These are phyloP conservation scores for Claviceps sp. DNA, from an alignment of 2,329 filamentous ascomycete genomes.

Conservation along the genomic window DNA sequence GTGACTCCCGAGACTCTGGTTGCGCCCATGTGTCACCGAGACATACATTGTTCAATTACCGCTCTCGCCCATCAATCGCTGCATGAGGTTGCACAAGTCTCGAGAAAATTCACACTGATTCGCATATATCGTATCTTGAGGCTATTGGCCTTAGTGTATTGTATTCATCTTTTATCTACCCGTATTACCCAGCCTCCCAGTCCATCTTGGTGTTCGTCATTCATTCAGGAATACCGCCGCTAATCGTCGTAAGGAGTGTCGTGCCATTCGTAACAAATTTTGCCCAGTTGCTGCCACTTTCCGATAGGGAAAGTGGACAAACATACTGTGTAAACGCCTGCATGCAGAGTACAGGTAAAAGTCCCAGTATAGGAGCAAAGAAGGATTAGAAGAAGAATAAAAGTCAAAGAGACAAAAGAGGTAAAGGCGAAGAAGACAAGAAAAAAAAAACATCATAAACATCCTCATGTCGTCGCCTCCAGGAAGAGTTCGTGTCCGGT, in stretches of 20 bases:
- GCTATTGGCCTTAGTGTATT: not conserved
- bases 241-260: not conserved
- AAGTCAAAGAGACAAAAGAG: not conserved
- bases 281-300: not conserved
- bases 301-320: not conserved
- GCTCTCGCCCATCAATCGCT: too few relatives aligned
- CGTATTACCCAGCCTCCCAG: too few relatives aligned
- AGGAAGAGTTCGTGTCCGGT: not conserved
- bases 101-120: too few relatives aligned
- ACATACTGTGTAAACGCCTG: conserved; percentile 2
- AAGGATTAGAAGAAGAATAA: not conserved
- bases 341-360: not conserved
- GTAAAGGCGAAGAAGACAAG: not conserved
- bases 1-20: too few relatives aligned
- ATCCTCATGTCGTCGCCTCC: not conserved
- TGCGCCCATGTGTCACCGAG: too few relatives aligned
- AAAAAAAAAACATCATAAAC: not conserved
- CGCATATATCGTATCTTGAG: not conserved
- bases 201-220: not conserved
- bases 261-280: not conserved
- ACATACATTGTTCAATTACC: too few relatives aligned
- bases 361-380: not conserved
- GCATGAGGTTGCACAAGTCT: too few relatives aligned
- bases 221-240: not conserved
- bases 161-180: not conserved